Evolutionary conservation across 2,329 filamentous ascomycete species (phyloP).

Genomic region (Aspergillus hortae): DNA sequence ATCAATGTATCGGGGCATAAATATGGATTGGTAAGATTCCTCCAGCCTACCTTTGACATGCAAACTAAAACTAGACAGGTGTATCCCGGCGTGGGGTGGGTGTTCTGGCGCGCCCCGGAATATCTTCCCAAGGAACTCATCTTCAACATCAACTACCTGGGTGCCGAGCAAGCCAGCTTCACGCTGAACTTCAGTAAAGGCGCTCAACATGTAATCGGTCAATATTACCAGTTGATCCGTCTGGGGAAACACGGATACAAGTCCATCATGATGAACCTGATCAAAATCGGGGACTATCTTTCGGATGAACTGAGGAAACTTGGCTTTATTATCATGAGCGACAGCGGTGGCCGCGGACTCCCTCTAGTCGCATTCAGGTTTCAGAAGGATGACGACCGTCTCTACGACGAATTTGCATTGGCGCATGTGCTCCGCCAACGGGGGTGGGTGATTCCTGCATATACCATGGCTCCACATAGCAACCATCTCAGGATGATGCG

Average conservation of each 20-base stretch:
- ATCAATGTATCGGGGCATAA: slow-evolving; percentile 59
- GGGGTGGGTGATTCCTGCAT: slow-evolving; percentile 89
- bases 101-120: slow-evolving; percentile 63
- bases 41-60: neutral
- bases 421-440: slow-evolving; percentile 79
- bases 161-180: slow-evolving; percentile 67
- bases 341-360: slow-evolving; percentile 70
- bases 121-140: slow-evolving; percentile 65
- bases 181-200: slow-evolving; percentile 71
- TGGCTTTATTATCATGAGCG: slow-evolving; percentile 83
- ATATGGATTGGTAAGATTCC: slow-evolving; percentile 45
- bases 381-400: slow-evolving; percentile 50
- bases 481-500: slow-evolving; percentile 82
- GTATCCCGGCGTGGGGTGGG: slow-evolving; percentile 67
- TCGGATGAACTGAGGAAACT: slow-evolving; percentile 65
- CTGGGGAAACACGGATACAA: slow-evolving; percentile 65
- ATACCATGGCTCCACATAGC: slow-evolving; percentile 91
- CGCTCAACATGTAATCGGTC: slow-evolving; percentile 65
- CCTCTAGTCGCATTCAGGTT: slow-evolving; percentile 87
- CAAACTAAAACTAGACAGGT: slow-evolving; percentile 27
- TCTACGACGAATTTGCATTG: slow-evolving; percentile 70
- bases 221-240: slow-evolving; percentile 71
- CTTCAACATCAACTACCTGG: slow-evolving; percentile 69
- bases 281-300: slow-evolving; percentile 80
- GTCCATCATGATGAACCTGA: slow-evolving; percentile 69